Evolutionary conservation across 306 rosid genomes (phyloP).

Genomic region (Lathyrus tuberosus): DNA sequence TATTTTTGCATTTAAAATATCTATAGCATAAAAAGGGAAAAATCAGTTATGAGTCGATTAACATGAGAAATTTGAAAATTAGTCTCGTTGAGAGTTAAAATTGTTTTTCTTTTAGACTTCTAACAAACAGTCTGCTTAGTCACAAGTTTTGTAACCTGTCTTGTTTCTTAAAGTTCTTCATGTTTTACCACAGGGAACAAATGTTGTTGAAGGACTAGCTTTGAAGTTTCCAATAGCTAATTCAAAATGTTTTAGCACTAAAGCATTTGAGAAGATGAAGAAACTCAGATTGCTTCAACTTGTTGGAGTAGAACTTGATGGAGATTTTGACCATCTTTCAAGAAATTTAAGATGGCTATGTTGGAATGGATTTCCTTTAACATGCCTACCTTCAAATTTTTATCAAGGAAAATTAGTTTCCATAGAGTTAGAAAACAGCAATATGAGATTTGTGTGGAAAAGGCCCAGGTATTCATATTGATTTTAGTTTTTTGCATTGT

Average conservation of each 20-base stretch:
- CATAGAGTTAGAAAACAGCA: conserved; percentile 3
- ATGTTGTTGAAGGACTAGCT: conserved; percentile 18
- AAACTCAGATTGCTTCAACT: conserved; percentile 31
- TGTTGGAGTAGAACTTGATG: conserved; percentile 27
- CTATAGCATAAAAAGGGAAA: not conserved
- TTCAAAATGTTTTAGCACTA: not conserved
- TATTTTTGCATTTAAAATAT: too few relatives aligned
- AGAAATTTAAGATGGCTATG: conserved; percentile 28
- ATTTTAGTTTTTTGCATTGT: not conserved
- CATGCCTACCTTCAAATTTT: not conserved
- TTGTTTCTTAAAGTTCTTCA: not conserved
- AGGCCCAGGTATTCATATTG: conserved; percentile 24
- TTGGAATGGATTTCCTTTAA: conserved; percentile 36
- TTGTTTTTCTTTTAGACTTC: too few relatives aligned
- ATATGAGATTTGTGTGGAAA: conserved; percentile 21
- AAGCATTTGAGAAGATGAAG: conserved; percentile 36
- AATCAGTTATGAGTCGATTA: not conserved
- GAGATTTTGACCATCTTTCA: conserved; percentile 30
- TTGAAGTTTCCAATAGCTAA: not conserved
- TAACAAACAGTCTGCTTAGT: too few relatives aligned
- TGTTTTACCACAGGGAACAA: not conserved
- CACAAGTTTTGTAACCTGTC: too few relatives aligned
- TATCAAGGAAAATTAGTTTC: conserved; percentile 1
- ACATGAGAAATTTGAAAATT: too few relatives aligned
- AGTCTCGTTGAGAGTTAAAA: too few relatives aligned